Evolutionary conservation across 179 eudicot genomes (phyloP), one percentile per base, ranked within the genome.

Genomic region (Monotropa hypopitys): DNA sequence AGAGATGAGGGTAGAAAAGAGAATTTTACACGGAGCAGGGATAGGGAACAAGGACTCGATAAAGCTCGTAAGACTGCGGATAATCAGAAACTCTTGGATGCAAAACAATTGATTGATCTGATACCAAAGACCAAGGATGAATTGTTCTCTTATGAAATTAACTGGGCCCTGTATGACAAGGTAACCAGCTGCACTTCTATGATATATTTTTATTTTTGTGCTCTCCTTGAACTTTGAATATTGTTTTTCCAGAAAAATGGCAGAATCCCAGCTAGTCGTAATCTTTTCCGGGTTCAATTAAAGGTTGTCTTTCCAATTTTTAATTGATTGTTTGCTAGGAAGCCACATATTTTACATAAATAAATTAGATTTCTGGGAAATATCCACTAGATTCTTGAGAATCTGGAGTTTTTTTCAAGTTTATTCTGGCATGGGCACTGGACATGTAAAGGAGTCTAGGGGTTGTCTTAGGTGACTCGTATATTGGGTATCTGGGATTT

Each of bases 61-160:
- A 89, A 85, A 79, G 70, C 30, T 21, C n/a, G n/a, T n/a, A 89
- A 84, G 73, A 82, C 83, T 32, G 70, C 84, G 18, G 90, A 87
- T n/a, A 87, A 78, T 54, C 83, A 75, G 80, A 91, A 85, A 84
- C 87, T 93, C 78, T 16, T 93, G 81, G 97, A 92, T 87, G 98
- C 99, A 63, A 95, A 95, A 78, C 97, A 95, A 75, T 84, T 96
- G 87, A 93, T 93, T 77, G 99, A 93, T 79, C 91, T 88, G 87
- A 96, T 96, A 73, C 99, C 99, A 10, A 93, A 90, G 88, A 96
- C 98, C 54, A 96, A 93, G 86, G 99, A 93, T 28, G 99, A 96
- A 83, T 83, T 96, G 76, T 96, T 96, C 80, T 86, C 99, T 0
- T 93, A 88, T 74, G 87, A 87, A 70, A 94, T 96, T 43, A 91